Evolutionary conservation across 2,329 filamentous ascomycete species (phyloP).

Genomic region (Sporothrix sp.): DNA sequence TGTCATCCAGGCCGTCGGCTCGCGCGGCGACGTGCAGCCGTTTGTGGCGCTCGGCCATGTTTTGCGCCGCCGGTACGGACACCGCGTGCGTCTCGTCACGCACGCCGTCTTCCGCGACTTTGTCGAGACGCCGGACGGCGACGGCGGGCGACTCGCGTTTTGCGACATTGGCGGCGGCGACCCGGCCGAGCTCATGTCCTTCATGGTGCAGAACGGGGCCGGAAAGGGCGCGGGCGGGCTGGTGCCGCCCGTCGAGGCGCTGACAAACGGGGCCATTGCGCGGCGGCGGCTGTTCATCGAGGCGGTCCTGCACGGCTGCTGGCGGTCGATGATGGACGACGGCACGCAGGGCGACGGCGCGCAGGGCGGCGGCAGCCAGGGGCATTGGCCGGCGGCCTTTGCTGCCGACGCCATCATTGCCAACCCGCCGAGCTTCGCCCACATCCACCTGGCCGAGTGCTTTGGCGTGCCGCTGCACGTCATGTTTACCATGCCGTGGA

Average conservation of each 20-base stretch:
- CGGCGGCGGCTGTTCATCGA: slow-evolving; percentile 65
- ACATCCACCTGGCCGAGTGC: slow-evolving; percentile 56
- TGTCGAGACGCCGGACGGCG: slow-evolving; percentile 49
- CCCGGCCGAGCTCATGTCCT: slow-evolving; percentile 69
- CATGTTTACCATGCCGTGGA: slow-evolving; percentile 54
- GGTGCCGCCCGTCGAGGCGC: slow-evolving; percentile 70
- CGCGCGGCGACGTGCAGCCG: slow-evolving; percentile 65
- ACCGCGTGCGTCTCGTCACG: slow-evolving; percentile 64
- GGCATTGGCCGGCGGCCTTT: too few species aligned
- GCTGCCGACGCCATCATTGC: slow-evolving; percentile 58
- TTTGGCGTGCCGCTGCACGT: slow-evolving; percentile 56
- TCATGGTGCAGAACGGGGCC: slow-evolving; percentile 77
- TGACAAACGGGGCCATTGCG: slow-evolving; percentile 67
- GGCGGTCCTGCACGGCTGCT: slow-evolving; percentile 74
- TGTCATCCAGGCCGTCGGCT: slow-evolving; percentile 67
- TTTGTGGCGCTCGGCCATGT: slow-evolving; percentile 61
- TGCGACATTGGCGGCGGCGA: slow-evolving; percentile 63
- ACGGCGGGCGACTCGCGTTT: slow-evolving; percentile 49
- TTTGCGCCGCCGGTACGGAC: slow-evolving; percentile 54
- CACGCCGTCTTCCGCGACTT: slow-evolving; percentile 59
- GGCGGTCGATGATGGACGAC: slow-evolving; percentile 47
- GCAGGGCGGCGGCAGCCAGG: background rate
- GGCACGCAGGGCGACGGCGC: background rate
- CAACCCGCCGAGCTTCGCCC: slow-evolving; percentile 57
- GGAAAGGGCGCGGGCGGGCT: slow-evolving; percentile 41